phyloP scores from a whole-genome alignment of 2,329 filamentous ascomycete species.

The Xylaria sp. region DNA sequence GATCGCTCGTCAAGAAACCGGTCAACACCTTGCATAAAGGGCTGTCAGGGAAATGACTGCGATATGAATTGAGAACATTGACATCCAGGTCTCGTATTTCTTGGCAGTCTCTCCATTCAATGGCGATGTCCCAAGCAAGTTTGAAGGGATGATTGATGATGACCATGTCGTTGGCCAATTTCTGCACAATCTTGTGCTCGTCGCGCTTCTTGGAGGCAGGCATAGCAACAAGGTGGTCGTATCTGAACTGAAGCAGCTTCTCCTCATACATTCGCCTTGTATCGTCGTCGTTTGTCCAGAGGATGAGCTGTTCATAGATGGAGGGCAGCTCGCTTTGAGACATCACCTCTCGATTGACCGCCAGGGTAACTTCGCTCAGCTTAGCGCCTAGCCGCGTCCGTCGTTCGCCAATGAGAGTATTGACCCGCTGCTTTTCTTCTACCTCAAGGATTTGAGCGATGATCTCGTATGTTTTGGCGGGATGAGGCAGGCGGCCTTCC shows the following conservation, averaged over 20 bases:
- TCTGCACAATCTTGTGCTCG: conserved; percentile 68
- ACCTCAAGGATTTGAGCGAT: conserved; percentile 79
- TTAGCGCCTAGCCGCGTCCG: conserved; percentile 81
- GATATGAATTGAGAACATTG: conserved; percentile 72
- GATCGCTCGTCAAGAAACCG: conserved; percentile 73
- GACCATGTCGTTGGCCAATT: conserved; percentile 85
- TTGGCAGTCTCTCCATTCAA: conserved; percentile 83
- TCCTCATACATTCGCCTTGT: conserved; percentile 81
- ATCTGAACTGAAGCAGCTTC: conserved; percentile 75
- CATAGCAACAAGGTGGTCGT: conserved; percentile 69
- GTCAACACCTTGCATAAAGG: conserved; percentile 78
- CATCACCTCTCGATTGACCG: conserved; percentile 84
- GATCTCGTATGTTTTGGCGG: conserved; percentile 72
- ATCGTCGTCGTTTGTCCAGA: conserved; percentile 87
- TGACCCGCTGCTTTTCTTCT: conserved; percentile 85
- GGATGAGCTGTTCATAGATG: conserved; percentile 76
- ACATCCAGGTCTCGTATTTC: conserved; percentile 72
- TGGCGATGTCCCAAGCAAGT: conserved; percentile 82
- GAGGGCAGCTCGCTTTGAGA: conserved; percentile 69
- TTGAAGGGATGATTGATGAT: conserved; percentile 88
- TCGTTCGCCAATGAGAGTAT: conserved; percentile 82
- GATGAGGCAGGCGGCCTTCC: conserved; percentile 76
- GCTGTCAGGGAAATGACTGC: conserved; percentile 74
- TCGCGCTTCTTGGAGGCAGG: conserved; percentile 59
- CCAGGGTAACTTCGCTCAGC: conserved; percentile 73